Percentiles rank a stretch among this genome's conserved stretches.
Conservation (phyloP, 2,329 filamentous ascomycete species). For the Periglandula ipomoeae region DNA sequence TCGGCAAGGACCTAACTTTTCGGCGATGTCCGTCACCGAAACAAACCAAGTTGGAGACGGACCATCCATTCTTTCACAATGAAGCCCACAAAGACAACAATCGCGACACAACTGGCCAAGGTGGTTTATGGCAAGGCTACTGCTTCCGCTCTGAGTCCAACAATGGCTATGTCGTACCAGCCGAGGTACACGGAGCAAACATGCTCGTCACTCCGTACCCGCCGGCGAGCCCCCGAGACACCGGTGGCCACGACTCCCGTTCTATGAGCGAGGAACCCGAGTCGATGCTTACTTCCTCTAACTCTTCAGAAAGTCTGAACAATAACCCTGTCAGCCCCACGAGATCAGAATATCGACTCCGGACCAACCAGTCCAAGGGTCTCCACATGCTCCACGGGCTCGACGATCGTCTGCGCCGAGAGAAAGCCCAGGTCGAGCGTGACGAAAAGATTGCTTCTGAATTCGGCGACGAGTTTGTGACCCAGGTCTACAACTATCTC, state of each 20-base stretch:
- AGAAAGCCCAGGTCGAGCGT: constrained; percentile 39
- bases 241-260: constrained; percentile 30
- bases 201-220: constrained; percentile 43
- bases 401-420: constrained; percentile 39
- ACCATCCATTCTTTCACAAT: constrained; percentile 50
- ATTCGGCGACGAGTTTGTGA: constrained; percentile 78
- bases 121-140: constrained; percentile 71
- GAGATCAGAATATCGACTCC: constrained; percentile 18
- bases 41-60: constrained; percentile 73
- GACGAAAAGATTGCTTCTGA: constrained; percentile 52
- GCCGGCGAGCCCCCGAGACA: constrained; percentile 31
- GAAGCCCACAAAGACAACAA: constrained; percentile 37
- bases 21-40: constrained; percentile 76
- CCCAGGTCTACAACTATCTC: constrained; percentile 95
- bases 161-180: constrained; percentile 28
- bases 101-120: constrained; percentile 46
- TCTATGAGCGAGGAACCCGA: constrained; percentile 32
- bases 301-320: constrained; percentile 10
- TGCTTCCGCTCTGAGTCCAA: constrained; percentile 39
- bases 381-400: constrained; percentile 42
- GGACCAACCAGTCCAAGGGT: constrained; percentile 29
- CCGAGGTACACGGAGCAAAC: constrained; percentile 34
- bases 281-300: constrained; percentile 17
- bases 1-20: constrained; percentile 72
- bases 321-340: constrained; percentile 10